Evolutionary conservation across 306 rosid species (phyloP), one percentile per base, ranked within the genome.

Genomic region (Medicago lupulina): DNA sequence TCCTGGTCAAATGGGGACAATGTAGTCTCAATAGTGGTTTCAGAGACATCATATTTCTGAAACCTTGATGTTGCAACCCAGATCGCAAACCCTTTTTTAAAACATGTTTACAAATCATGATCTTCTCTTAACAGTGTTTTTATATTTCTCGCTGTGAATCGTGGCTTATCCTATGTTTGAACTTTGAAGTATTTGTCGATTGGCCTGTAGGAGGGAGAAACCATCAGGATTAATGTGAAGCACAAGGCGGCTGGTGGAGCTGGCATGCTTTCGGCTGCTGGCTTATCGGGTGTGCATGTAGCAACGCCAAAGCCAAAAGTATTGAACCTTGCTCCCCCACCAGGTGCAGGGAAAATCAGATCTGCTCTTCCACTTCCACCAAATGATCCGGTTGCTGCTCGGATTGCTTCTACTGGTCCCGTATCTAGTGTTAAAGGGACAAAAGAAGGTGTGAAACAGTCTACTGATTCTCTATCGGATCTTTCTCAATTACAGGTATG

Each of bases 241-340:
- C 92, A 72, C 51, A 96, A 96, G 82, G 78, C 83, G 55, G 68
- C 97, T 55, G 23, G 92, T 47, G 99, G 99, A 84, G 72, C 96
- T 28, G 99, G 99, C 75, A 96, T 96, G 99, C 86, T 96, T 67
- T 96, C 99, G 2, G 88, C 99, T n/a, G 97, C 98, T 53, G 98
- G 97, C 40, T 67, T 89, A 63, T 62, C 97, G 11, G 91, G 88
- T 14, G 84, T 71, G 7, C 50, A 59, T 71, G 36, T 88, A 46
- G 87, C 70, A 67, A 59, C 81, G 53, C 80, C 74, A 17, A 96
- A 96, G 84, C 93, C 97, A 2, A 92, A 89, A 86, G 51, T 82
- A 4, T 57, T 92, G 76, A 79, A 89, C 64, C 87, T 96, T 74
- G 96, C 97, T 49, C 99, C 99, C 44, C 98, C 99, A 3, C 99